Evolutionary conservation across 225 moss, liverwort and hornwort species (phyloP), one percentile per base, ranked within the genome.

Genomic region (Climacium dendroides): DNA sequence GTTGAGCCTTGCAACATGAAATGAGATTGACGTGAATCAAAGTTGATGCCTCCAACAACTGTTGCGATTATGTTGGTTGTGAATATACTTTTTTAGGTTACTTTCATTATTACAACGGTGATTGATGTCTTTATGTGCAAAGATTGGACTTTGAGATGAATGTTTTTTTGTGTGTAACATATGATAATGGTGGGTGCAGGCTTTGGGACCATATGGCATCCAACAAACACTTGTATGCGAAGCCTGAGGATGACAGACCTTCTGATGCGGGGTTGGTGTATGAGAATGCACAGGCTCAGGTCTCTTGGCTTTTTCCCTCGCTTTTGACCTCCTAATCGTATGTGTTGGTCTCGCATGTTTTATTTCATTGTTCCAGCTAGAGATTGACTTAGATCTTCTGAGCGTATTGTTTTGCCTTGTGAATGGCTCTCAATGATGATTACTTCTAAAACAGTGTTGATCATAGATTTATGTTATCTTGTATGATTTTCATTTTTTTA

Each of bases 201-300:
- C 94, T 96, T 83, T 96, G 96, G 96, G 91, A 91, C 67, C 93
- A 96, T 75, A 89, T 96, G 82, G 86, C 94, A 85, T 78, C 80
- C 73, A 92, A 96, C 92, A 90, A 91, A 72, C 83, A 88, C 48
- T 88, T 89, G 74, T 96, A 95, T 78, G 71, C 90, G 47, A 91
- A 88, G 79, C 69, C 76, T 37, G 91, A 89, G 84, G 86, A 89
- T 62, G 88, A 82, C 58, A 89, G 60, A 69, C 87, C 86, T 70
- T 83, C 82, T 74, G 87, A 89, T 71, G 78, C 53, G 63, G 90
- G 63, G 73, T 80, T 85, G 74, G 80, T 63, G 47, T 83, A 91
- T 71, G 93, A 89, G 66, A 86, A 77, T 55, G 55, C 87, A 77
- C 87, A 85, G 79, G 65, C 83, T 74, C 92, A 92, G 94, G 91